Evolutionary conservation across 805 yeast genomes (phyloP).

Genomic region (Tetrapisispora namnaoensis): DNA sequence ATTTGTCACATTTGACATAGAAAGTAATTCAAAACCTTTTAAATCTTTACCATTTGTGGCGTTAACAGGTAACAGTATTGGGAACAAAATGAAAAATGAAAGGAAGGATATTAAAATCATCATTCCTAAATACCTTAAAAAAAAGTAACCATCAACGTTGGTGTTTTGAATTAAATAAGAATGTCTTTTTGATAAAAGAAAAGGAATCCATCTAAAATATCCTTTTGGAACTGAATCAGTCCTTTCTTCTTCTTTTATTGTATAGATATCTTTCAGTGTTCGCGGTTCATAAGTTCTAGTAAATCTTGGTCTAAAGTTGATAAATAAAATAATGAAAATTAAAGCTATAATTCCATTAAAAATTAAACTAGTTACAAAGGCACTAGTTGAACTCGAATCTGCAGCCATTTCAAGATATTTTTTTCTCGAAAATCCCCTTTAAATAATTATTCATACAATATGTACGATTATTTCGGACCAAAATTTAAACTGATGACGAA

Average conservation of each 20-base stretch:
- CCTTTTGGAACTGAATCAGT: slow-evolving; percentile 63
- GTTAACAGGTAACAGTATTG: slow-evolving; percentile 62
- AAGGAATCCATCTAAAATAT: slow-evolving; percentile 48
- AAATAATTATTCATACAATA: not conserved
- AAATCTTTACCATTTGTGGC: slow-evolving; percentile 54
- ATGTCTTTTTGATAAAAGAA: slow-evolving; percentile 45
- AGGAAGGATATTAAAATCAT: slow-evolving; percentile 43
- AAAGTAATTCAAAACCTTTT: slow-evolving; percentile 53
- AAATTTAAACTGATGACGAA: not conserved
- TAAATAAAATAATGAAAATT: slow-evolving; percentile 49
- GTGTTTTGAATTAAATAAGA: slow-evolving; percentile 56
- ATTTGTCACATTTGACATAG: slow-evolving; percentile 52
- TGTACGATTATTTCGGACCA: not conserved
- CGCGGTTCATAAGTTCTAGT: slow-evolving; percentile 78
- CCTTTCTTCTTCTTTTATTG: slow-evolving; percentile 35
- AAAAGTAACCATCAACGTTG: slow-evolving; percentile 71
- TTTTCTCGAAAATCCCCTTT: not conserved
- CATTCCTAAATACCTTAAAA: slow-evolving; percentile 51
- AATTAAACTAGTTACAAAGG: slow-evolving; percentile 65
- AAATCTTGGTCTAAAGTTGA: slow-evolving; percentile 52
- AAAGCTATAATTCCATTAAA: slow-evolving; percentile 53
- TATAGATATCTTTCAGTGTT: slow-evolving; percentile 34
- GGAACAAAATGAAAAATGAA: slow-evolving; percentile 51
- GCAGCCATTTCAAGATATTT: slow-evolving; percentile 11
- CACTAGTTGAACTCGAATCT: slow-evolving; percentile 47